A percentile compares a stretch with the other conserved stretches of the same genome.
These are phyloP conservation scores for Candida quercuum DNA, from an alignment of 805 yeast species.

Conservation along the genomic window DNA sequence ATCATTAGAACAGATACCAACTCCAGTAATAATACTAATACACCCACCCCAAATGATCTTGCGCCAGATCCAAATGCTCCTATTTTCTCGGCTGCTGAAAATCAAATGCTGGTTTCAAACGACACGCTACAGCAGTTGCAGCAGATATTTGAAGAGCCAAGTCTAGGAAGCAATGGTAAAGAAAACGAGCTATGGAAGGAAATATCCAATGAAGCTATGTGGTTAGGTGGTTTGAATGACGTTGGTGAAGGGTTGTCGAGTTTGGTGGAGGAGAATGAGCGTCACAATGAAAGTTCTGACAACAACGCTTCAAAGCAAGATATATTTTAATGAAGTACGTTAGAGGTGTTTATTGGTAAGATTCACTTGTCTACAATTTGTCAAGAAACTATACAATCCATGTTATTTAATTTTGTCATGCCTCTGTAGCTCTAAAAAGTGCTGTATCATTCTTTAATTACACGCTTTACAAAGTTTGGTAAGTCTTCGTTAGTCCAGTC, in stretches of 20 bases:
- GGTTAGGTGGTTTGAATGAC: slow-evolving; percentile 46
- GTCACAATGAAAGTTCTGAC: not conserved
- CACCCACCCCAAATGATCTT: slow-evolving; percentile 1
- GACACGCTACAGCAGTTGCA: slow-evolving; percentile 25
- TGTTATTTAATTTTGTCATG: too few relatives aligned
- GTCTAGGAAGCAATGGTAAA: slow-evolving; percentile 23
- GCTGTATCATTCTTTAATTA: slow-evolving; percentile 12
- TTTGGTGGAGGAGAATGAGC: slow-evolving; percentile 19
- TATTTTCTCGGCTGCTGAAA: slow-evolving; percentile 13
- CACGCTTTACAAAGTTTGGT: slow-evolving; percentile 39
- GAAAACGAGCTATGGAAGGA: slow-evolving; percentile 69
- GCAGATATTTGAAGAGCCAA: slow-evolving; percentile 15
- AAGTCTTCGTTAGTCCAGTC: slow-evolving; percentile 60
- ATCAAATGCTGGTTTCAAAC: slow-evolving; percentile 20
- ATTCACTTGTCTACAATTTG: too few relatives aligned
- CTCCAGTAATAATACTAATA: too few relatives aligned
- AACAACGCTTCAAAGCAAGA: too few relatives aligned
- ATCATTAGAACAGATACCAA: not conserved
- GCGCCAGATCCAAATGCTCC: slow-evolving; percentile 5
- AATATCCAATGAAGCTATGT: slow-evolving; percentile 69
- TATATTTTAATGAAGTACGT: too few relatives aligned
- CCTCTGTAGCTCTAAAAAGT: too few relatives aligned
- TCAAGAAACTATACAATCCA: too few relatives aligned
- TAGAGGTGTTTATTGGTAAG: too few relatives aligned
- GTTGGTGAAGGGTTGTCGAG: slow-evolving; percentile 33